These are phyloP conservation scores for Microbotryum violaceum DNA, from an alignment of 1,284 basidiomycete species.

Conservation along the genomic window DNA sequence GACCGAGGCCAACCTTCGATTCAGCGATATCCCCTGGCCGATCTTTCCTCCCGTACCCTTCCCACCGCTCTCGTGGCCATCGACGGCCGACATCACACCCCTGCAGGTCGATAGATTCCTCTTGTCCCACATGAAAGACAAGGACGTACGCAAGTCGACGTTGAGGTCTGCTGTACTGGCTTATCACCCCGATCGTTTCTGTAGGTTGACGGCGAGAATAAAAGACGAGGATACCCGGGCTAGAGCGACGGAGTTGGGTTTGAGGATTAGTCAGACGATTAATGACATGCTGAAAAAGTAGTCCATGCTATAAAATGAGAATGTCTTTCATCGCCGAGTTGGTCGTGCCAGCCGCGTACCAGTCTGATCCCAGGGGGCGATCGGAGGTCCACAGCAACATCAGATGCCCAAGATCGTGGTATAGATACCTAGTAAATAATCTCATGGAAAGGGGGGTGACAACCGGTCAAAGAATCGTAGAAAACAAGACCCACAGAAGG, in stretches of 20 bases:
- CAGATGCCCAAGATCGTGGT: too few relatives aligned
- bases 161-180: conserved; percentile 22
- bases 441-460: too few relatives aligned
- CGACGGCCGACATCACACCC: conserved; percentile 9
- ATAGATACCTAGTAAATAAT: too few relatives aligned
- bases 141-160: conserved; percentile 5
- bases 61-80: conserved; percentile 38
- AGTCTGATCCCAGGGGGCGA: too few relatives aligned
- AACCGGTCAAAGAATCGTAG: too few relatives aligned
- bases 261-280: conserved; percentile 21
- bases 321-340: too few relatives aligned
- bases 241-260: conserved; percentile 18
- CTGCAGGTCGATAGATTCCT: conserved; percentile 18
- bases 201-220: conserved; percentile 14
- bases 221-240: conserved; percentile 13
- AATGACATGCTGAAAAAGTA: conserved; percentile 22
- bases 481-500: too few relatives aligned
- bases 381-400: too few relatives aligned
- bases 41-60: conserved; percentile 22
- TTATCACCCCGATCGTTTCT: conserved; percentile 31
- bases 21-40: conserved; percentile 30
- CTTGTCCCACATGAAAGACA: conserved; percentile 5
- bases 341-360: too few relatives aligned
- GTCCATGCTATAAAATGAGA: too few relatives aligned
- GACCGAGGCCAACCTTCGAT: conserved; percentile 10